These are phyloP conservation scores for Cystobasidium pallidum DNA, from an alignment of 1,284 basidiomycete genomes.

Conservation along the genomic window DNA sequence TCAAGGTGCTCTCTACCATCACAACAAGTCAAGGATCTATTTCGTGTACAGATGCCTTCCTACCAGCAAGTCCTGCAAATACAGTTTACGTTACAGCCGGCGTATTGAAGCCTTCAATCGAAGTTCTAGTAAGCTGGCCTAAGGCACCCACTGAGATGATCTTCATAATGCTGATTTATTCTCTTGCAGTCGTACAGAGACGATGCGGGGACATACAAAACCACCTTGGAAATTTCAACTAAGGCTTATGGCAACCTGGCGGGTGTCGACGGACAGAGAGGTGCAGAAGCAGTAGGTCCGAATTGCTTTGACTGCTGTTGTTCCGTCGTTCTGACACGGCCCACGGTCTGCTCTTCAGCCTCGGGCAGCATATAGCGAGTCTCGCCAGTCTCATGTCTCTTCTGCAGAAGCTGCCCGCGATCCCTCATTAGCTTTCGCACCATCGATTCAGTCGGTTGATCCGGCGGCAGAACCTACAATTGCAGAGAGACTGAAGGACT, in stretches of 20 bases:
- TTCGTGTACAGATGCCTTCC: background rate
- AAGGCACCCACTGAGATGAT: background rate
- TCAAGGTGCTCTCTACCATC: slow-evolving; percentile 1
- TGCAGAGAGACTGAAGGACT: slow-evolving; percentile 78
- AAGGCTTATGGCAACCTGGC: background rate
- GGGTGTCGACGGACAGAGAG: background rate
- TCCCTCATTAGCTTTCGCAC: background rate
- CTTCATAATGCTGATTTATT: background rate
- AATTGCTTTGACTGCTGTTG: background rate
- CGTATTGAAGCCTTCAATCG: slow-evolving; percentile 21
- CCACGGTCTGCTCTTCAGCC: slow-evolving; percentile 1
- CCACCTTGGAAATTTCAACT: background rate
- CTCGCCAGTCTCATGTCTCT: background rate
- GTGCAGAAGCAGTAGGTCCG: background rate
- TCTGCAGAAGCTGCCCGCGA: slow-evolving; percentile 26
- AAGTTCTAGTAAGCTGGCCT: slow-evolving; percentile 17
- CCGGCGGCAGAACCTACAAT: slow-evolving; percentile 72
- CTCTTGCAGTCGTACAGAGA: background rate
- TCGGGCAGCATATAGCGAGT: slow-evolving; percentile 18
- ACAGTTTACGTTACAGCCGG: slow-evolving; percentile 16
- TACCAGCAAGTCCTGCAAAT: background rate
- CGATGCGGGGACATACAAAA: background rate
- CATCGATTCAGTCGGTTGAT: background rate
- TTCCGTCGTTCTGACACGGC: background rate
- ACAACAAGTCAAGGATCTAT: background rate